Conservation (phyloP, 306 rosid species). For the Quercus rubra region DNA sequence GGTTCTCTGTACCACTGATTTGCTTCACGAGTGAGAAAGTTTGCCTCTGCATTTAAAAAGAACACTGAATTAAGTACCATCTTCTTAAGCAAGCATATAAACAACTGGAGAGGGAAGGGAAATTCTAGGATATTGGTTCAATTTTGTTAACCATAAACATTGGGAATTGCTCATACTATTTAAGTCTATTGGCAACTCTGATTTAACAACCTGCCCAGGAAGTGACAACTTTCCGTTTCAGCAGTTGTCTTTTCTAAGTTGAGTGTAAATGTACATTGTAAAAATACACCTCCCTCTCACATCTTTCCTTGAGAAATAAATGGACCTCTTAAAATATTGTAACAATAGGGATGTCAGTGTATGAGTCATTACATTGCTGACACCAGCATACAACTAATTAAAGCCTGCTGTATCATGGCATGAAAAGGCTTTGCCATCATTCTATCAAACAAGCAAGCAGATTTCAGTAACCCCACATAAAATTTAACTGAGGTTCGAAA, state of each 20-base stretch:
- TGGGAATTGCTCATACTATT: not conserved
- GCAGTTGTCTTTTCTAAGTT: too few relatives aligned
- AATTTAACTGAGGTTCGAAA: not conserved
- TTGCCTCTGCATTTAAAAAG: constrained; percentile 68
- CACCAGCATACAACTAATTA: not conserved
- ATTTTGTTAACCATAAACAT: not conserved
- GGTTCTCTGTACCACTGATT: constrained; percentile 87
- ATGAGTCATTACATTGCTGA: not conserved
- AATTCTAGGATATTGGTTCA: not conserved
- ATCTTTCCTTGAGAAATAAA: not conserved
- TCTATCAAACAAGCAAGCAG: not conserved
- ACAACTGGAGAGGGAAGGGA: not conserved
- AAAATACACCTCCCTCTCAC: too few relatives aligned
- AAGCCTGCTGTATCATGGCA: not conserved
- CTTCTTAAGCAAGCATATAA: constrained; percentile 8
- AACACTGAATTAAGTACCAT: constrained; percentile 3
- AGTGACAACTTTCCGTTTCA: too few relatives aligned
- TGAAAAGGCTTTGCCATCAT: not conserved
- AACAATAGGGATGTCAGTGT: not conserved
- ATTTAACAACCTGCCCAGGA: too few relatives aligned
- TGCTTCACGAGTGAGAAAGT: constrained; percentile 70
- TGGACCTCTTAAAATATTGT: not conserved
- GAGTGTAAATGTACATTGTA: too few relatives aligned
- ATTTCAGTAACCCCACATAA: not conserved
- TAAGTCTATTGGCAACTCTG: not conserved